Percentiles rank a stretch among this genome's conserved stretches.
Conservation (phyloP, 1,139 yeast genomes). For the Candida sp. region DNA sequence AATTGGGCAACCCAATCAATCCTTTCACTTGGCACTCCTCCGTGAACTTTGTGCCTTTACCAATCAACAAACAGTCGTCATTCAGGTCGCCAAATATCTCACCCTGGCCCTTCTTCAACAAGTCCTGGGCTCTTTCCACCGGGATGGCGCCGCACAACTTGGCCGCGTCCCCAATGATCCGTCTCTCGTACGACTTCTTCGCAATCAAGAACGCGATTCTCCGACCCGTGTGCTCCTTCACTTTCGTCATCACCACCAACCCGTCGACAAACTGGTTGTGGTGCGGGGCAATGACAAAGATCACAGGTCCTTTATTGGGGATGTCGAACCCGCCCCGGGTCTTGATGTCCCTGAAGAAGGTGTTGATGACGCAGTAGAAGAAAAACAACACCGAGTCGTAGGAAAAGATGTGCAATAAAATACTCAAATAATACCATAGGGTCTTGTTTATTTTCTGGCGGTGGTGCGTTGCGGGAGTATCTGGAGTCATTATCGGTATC, state of each 20-base stretch:
- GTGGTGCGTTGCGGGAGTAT: not conserved
- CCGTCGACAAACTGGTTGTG: constrained; percentile 52
- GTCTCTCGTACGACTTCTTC: constrained; percentile 58
- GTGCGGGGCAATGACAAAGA: constrained; percentile 52
- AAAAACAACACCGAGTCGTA: constrained; percentile 42
- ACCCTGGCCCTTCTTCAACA: constrained; percentile 51
- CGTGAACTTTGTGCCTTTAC: constrained; percentile 54
- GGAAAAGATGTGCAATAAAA: constrained; percentile 16
- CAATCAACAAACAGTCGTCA: constrained; percentile 35
- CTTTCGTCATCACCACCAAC: constrained; percentile 43
- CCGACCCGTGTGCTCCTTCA: constrained; percentile 41
- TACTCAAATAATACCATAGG: constrained; percentile 6
- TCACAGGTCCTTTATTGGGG: constrained; percentile 43
- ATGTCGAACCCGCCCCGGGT: constrained; percentile 45
- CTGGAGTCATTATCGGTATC: not conserved
- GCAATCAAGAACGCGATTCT: constrained; percentile 63
- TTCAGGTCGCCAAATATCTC: constrained; percentile 37
- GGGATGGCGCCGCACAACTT: constrained; percentile 67
- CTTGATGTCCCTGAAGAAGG: constrained; percentile 47
- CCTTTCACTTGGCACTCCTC: constrained; percentile 53
- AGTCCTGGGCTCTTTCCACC: constrained; percentile 76
- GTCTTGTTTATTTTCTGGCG: constrained; percentile 1
- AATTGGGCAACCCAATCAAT: constrained; percentile 62
- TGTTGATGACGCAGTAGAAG: constrained; percentile 40
- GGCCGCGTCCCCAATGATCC: constrained; percentile 60